Percentiles rank a stretch among this genome's conserved stretches.
phyloP scores from a whole-genome alignment of 2,329 filamentous ascomycete genomes.

The Cordyceps javanica region DNA sequence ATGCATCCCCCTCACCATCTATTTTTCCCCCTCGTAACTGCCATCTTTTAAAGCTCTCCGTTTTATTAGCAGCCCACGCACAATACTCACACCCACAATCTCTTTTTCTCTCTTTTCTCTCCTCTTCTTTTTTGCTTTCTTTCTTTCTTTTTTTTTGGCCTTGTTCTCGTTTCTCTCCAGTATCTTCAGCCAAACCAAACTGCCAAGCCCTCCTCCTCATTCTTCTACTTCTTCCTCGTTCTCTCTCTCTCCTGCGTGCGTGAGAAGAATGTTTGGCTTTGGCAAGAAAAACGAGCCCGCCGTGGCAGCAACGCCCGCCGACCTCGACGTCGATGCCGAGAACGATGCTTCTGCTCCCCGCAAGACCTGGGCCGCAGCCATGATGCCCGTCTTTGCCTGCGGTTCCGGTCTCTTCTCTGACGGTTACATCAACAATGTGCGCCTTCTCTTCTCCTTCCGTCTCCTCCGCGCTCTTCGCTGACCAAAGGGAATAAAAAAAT shows the following conservation, averaged over 20 bases:
- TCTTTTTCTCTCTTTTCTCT: not conserved
- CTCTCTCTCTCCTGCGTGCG: no score
- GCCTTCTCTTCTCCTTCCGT: not conserved
- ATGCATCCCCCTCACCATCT: no score
- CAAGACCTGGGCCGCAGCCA: slow-evolving; percentile 10
- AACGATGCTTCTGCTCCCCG: not conserved
- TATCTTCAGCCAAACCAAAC: no score
- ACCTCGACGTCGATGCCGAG: not conserved
- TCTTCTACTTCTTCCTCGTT: not conserved
- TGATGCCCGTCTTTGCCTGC: slow-evolving; percentile 72
- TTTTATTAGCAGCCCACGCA: no score
- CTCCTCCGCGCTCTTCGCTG: not conserved
- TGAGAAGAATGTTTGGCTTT: slow-evolving; percentile 7
- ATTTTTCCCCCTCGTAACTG: not conserved
- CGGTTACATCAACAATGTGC: slow-evolving; percentile 83
- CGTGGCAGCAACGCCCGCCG: not conserved
- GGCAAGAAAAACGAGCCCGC: not conserved
- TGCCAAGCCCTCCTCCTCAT: no score
- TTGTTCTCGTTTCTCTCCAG: no score
- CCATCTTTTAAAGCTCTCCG: no score
- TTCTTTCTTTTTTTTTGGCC: not conserved
- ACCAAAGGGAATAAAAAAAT: no score
- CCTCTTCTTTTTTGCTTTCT: not conserved
- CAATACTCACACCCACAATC: no score
- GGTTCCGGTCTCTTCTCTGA: slow-evolving; percentile 88